Evolutionary conservation across 2,329 filamentous ascomycete genomes (phyloP), one percentile per base, ranked within the genome.

Genomic region (Penicillium sp.): DNA sequence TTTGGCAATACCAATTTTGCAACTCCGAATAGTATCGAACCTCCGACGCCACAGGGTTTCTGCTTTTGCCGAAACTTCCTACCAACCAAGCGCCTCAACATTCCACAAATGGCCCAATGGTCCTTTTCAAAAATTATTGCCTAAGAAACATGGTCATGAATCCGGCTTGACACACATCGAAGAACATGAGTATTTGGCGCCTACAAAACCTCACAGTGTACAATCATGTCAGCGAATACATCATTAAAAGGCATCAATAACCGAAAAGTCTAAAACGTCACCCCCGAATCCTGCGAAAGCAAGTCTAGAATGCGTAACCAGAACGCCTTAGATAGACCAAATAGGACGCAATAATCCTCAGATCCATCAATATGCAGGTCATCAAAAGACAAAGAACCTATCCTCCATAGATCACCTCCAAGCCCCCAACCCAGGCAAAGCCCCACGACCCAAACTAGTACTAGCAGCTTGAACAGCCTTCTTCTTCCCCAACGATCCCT

Each of bases 401-500:
- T 36, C 8, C 19, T 8, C 21, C 21, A n/a, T 25, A 36, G 3
- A 61, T 70, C 64, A 76, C 59, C 75, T 68, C 70, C 75, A 76
- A 27, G 69, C 74, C 31, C 72, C 72, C 34, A 76, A 47, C 2
- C 74, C 75, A n/a, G 75, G 69, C 49, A 77, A 57, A 10, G 71
- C 72, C 21, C 70, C 68, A 16, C 75, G 68, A 5, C 73, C 73
- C 47, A 76, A 60, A 52, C 70, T 68, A 23, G 71, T 61, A 59
- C 76, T 76, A 33, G 72, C 73, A 19, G 73, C 72, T 63, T 79
- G 78, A 51, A 77, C 72, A 33, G 76, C 76, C 58, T 67, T 77
- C 62, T 71, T 74, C 62, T 78, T 79, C 19, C 76, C 77, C 52
- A 70, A 61, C 7, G 66, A 66, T 13, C 76, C 78, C 54, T 78